A percentile compares a stretch with the other conserved stretches of the same genome.
These are phyloP conservation scores for Inga leiocalycina DNA, from an alignment of 306 rosid species.

Conservation along the genomic window DNA sequence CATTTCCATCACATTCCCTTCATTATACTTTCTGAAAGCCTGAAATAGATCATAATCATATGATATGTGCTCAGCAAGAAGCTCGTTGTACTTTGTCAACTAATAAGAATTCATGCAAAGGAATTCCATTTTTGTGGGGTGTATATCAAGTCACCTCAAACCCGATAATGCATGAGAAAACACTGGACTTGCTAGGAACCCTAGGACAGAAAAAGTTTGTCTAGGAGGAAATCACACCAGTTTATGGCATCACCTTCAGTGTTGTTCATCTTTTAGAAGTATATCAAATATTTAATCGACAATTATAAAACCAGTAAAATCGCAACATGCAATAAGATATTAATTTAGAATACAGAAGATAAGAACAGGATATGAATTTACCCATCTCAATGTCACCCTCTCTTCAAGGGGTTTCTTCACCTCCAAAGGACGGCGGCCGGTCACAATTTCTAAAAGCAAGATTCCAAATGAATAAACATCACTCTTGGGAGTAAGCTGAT, in stretches of 20 bases:
- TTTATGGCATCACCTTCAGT: not conserved
- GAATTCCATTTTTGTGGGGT: not conserved
- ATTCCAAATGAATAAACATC: constrained; percentile 96
- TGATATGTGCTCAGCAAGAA: not conserved
- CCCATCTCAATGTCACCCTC: constrained; percentile 95
- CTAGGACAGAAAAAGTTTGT: not conserved
- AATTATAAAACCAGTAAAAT: constrained; percentile 9
- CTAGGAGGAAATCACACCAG: not conserved
- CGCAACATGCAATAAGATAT: not conserved
- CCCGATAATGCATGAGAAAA: not conserved
- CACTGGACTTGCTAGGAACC: not conserved
- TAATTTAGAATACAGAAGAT: not conserved
- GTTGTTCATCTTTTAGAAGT: not conserved
- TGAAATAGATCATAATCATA: not conserved
- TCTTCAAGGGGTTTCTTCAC: constrained; percentile 63
- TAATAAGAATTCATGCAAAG: not conserved
- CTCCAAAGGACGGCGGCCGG: constrained; percentile 95
- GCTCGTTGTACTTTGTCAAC: not conserved
- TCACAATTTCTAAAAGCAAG: constrained; percentile 78
- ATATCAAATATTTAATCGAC: constrained; percentile 9
- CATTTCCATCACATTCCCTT: not conserved
- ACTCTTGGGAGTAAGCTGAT: constrained; percentile 89
- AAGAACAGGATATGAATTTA: constrained; percentile 42
- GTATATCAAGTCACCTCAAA: not conserved
- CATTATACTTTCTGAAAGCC: not conserved